Evolutionary conservation across 768 basidiomycete genomes (phyloP), one percentile per base, ranked within the genome.

Genomic region (Leccinum truebloodii): DNA sequence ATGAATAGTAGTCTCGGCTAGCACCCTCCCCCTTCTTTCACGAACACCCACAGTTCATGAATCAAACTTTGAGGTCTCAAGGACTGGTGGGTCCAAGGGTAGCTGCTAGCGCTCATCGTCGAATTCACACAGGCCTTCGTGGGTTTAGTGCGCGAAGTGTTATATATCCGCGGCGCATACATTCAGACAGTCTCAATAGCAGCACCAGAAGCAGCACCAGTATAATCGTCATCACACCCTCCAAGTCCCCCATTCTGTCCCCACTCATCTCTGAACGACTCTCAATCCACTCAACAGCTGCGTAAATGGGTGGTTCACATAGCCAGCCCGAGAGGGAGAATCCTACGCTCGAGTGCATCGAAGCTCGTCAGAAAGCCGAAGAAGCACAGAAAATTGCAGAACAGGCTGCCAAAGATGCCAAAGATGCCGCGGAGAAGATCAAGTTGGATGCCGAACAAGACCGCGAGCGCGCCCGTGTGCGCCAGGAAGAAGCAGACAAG

Each of bases 261-360:
- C 28, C 28, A 24, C 50, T 39, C 22, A 9, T 4, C 34, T 35
- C 16, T 20, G 13, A 2, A 49, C 51, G 1, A 49, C 34, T 6
- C 22, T 51, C 6, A 8, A 6, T 20, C 46, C 20, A 48, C 14
- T 44, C 28, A 2, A 55, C 50, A 8, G 24, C 20, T 9, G 3
- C 52, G 14, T 14, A 16, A 68, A 44, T 68, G 66, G 66, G 66
- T 2, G n/a, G 22, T 6, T 65, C 66, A 2, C 24, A 14, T 28
- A 28, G 28, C 28, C 28, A 28, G 1, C 46, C 46, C 46, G 46
- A 48, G 46, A 10, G 46, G 5, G 46, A 48, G 3, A 48, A 48
- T 4, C 46, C 46, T 3, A 48, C 46, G 46, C 22, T 20, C 20
- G 46, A 48, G 46, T 20, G 13, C 46, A 48, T 48, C 13, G 9